phyloP scores from a whole-genome alignment of 164 flowering plant species.

The Berberis thunbergii region DNA sequence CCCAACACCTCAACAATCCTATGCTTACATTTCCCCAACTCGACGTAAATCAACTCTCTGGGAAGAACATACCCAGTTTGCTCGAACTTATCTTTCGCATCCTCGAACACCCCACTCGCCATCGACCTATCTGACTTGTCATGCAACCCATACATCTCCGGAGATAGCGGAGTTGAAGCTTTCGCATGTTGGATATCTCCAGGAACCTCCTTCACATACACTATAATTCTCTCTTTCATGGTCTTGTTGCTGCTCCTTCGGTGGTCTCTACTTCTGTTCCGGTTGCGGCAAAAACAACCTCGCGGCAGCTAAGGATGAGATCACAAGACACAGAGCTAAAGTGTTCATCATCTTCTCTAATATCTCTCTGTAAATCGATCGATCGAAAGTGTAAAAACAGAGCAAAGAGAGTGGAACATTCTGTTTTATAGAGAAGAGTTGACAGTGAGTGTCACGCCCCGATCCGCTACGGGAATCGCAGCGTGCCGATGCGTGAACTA shows the following conservation, averaged over 20 bases:
- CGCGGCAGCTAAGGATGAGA: slow-evolving; percentile 36
- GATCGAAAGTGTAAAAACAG: too few relatives aligned
- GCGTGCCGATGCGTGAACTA: too few relatives aligned
- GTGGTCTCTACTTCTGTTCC: not conserved
- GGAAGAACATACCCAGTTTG: slow-evolving; percentile 22
- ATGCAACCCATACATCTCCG: too few relatives aligned
- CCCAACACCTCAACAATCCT: slow-evolving; percentile 25
- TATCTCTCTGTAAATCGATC: too few relatives aligned
- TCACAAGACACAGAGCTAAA: slow-evolving; percentile 35
- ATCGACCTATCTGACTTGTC: too few relatives aligned
- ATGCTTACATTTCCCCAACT: slow-evolving; percentile 50
- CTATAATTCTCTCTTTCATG: slow-evolving; percentile 46
- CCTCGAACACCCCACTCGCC: not conserved
- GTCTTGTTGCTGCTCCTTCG: slow-evolving; percentile 20
- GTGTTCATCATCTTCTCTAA: slow-evolving; percentile 43
- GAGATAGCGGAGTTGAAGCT: too few relatives aligned
- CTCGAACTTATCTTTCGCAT: slow-evolving; percentile 17
- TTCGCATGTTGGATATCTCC: not conserved
- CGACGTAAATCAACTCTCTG: slow-evolving; percentile 50
- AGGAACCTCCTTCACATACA: slow-evolving; percentile 29
- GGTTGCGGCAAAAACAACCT: slow-evolving; percentile 39
- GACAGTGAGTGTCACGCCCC: too few relatives aligned
- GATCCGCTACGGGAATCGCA: too few relatives aligned
- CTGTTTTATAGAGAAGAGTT: too few relatives aligned
- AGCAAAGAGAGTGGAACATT: too few relatives aligned